phyloP scores from a whole-genome alignment of 306 rosid species.

The Pueraria montana region DNA sequence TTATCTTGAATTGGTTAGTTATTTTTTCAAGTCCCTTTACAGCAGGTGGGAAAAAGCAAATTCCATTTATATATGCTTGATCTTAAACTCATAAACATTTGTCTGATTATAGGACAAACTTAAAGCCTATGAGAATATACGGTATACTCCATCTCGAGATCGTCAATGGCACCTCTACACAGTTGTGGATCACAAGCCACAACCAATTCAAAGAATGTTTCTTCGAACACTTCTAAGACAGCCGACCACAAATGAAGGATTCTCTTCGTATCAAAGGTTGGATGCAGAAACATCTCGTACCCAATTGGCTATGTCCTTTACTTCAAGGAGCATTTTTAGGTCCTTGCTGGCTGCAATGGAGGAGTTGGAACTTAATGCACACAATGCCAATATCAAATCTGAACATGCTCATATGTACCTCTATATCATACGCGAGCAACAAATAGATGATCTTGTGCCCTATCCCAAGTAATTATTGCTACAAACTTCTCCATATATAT shows the following conservation, averaged over 20 bases:
- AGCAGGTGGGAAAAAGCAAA: constrained; percentile 32
- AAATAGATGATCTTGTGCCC: constrained; percentile 78
- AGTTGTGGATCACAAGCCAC: constrained; percentile 74
- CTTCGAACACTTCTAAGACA: constrained; percentile 95
- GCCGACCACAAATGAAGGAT: constrained; percentile 82
- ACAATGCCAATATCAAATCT: constrained; percentile 78
- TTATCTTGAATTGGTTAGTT: constrained; percentile 97
- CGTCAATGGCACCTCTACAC: constrained; percentile 99
- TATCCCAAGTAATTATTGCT: constrained; percentile 74
- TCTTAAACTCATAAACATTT: constrained; percentile 49
- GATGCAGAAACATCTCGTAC: constrained; percentile 56
- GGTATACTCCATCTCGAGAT: constrained; percentile 91
- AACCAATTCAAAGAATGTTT: constrained; percentile 87
- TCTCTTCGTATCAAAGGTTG: constrained; percentile 68
- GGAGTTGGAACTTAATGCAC: constrained; percentile 95
- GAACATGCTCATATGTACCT: constrained; percentile 98
- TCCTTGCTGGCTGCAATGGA: constrained; percentile 97
- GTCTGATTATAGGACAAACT: constrained; percentile 81
- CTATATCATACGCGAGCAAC: constrained; percentile 85
- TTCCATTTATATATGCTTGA: constrained; percentile 34
- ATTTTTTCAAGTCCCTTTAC: constrained; percentile 43
- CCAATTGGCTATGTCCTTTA: constrained; percentile 73
- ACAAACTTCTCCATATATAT: constrained; percentile 29
- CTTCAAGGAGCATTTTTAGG: constrained; percentile 89
- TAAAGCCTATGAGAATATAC: constrained; percentile 83